phyloP scores from a whole-genome alignment of 129 eudicot species.

The Apium graveolens region DNA sequence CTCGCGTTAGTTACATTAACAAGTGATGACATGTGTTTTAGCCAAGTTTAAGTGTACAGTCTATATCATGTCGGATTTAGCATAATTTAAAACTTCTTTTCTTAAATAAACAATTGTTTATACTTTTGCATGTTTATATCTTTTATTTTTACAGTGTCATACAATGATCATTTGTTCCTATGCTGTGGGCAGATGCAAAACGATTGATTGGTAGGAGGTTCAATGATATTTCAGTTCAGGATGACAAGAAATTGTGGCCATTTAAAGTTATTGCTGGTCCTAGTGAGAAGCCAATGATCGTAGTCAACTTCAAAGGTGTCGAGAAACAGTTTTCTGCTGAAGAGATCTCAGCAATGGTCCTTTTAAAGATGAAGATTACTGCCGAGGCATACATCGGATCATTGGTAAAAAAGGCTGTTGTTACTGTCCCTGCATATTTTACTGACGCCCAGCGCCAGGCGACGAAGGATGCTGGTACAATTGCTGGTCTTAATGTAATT shows the following conservation, averaged over 20 bases:
- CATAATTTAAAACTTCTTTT: not conserved
- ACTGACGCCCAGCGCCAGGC: constrained; percentile 41
- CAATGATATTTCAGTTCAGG: constrained; percentile 28
- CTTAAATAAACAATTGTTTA: not conserved
- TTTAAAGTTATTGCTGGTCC: constrained; percentile 34
- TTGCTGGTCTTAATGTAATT: constrained; percentile 35
- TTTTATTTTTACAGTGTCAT: not conserved
- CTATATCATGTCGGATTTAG: not conserved
- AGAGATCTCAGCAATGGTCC: constrained; percentile 41
- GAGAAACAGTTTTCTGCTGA: constrained; percentile 40
- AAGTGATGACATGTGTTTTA: not conserved
- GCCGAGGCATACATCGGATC: constrained; percentile 33
- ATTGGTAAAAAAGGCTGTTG: constrained; percentile 30
- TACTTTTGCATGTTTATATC: not conserved
- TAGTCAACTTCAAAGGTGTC: constrained; percentile 34
- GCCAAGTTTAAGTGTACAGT: not conserved
- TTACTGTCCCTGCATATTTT: constrained; percentile 43
- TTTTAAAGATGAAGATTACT: constrained; percentile 31
- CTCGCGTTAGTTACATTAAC: not conserved
- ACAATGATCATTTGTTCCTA: not conserved
- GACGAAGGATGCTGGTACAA: constrained; percentile 33
- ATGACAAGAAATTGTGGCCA: constrained; percentile 44
- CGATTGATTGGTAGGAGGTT: constrained; percentile 39
- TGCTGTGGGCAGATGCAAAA: constrained; percentile 32
- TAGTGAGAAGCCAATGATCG: constrained; percentile 38